Percentiles rank a stretch among this genome's conserved stretches.
These are phyloP conservation scores for Penicillium brevicompactum DNA, from an alignment of 2,329 filamentous ascomycete genomes.

Conservation along the genomic window DNA sequence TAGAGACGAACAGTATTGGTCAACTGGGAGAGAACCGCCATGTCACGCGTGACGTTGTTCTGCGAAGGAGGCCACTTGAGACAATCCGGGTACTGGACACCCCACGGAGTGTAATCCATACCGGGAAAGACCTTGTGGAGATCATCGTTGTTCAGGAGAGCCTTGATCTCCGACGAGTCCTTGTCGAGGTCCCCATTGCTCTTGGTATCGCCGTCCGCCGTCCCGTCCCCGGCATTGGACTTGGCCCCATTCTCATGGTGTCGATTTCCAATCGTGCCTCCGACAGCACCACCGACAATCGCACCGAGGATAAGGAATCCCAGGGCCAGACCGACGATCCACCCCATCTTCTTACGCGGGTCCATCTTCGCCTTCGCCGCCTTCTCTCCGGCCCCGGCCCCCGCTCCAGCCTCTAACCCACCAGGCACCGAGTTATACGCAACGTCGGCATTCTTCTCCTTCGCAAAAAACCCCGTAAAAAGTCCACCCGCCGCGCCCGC, in stretches of 20 bases:
- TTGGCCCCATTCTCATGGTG: constrained; percentile 42
- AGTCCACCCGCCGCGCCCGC: constrained; percentile 45
- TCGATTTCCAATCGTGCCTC: constrained; percentile 65
- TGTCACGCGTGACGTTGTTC: constrained; percentile 90
- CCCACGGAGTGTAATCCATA: constrained; percentile 92
- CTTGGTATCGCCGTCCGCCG: constrained; percentile 61
- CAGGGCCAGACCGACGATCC: constrained; percentile 68
- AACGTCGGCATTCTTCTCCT: constrained; percentile 45
- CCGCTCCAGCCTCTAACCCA: constrained; percentile 27
- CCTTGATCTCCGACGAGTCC: constrained; percentile 77
- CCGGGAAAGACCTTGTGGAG: constrained; percentile 94
- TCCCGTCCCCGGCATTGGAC: constrained; percentile 41
- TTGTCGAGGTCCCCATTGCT: constrained; percentile 71
- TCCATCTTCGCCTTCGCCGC: constrained; percentile 56
- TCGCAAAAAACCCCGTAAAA: constrained; percentile 48
- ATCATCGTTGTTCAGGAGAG: constrained; percentile 74
- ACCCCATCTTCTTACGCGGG: constrained; percentile 68
- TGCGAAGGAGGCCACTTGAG: constrained; percentile 76
- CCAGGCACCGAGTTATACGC: constrained; percentile 59
- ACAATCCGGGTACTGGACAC: constrained; percentile 87
- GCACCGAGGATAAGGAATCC: constrained; percentile 68
- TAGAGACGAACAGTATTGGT: constrained; percentile 88
- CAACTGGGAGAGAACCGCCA: constrained; percentile 86
- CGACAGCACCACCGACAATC: constrained; percentile 73
- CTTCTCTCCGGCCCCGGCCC: constrained; percentile 60